Base-by-base conservation (phyloP, 345 rosid species). In the Pseudoturritis turrita region DNA sequence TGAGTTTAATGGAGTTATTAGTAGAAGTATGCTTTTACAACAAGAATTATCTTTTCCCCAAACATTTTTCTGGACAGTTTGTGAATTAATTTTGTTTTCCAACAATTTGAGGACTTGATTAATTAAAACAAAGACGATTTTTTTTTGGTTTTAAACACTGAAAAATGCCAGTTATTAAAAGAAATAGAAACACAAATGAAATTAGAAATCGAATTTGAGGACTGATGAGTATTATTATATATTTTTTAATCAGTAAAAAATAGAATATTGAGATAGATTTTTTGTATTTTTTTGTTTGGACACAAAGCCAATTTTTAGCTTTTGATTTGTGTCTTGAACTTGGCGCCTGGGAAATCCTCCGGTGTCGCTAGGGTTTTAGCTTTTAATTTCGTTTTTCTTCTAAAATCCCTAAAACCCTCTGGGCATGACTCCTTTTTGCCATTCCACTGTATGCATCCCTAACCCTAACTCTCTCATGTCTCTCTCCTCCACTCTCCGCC, bases 401-500 rank as follows among this genome's bases (percentile, higher is more conserved):
- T 52, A 17, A 71, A 60, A 40, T n/a, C 33, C 53, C 55, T 39
- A 55, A 70, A 76, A 55, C 71, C 71, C 75, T 36, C 13, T 40
- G 54, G 84, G 85, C 68, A 82, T 82, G 89, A 69, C 60, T 68
- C 73, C 71, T 63, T 53, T 80, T 52, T 62, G 78, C 60, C 46
- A 62, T 9, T 59, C 67, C 25, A 14, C 78, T 49, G 55, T 51
- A 29, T 29, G 79, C 11, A 17, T 69, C 73, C 62, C 82, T 35
- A 62, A 33, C 71, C 79, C 80, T 35, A 28, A 58, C 71, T 33
- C 72, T 63, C 71, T 76, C 40, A 88, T 89, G 96, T 80, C 94
- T 64, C 75, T 88, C 54, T 75, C 85, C 59, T 82, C 92, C 65
- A 72, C 92, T 49, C 85, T 91, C 67, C 96, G 94, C 33, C 75